These are phyloP conservation scores for Trametes villosa DNA, from an alignment of 768 basidiomycete genomes.

Conservation along the genomic window DNA sequence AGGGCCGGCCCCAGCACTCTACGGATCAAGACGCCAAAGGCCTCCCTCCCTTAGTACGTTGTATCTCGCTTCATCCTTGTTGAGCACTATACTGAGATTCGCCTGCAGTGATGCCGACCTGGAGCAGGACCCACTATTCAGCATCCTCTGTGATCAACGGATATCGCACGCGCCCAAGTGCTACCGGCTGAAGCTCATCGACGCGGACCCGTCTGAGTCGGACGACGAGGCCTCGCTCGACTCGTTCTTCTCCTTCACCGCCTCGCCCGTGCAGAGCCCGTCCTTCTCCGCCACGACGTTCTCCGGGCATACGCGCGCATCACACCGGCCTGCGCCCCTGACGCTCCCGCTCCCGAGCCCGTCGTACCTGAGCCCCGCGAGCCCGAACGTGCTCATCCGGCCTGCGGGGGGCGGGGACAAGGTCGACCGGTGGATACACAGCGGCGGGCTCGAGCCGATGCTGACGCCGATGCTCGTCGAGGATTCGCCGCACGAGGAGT, in stretches of 20 bases:
- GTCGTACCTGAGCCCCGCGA: slow-evolving; percentile 8
- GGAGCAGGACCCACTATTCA: slow-evolving; percentile 19
- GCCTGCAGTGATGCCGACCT: slow-evolving; percentile 15
- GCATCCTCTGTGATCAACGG: slow-evolving; percentile 4
- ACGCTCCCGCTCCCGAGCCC: slow-evolving; percentile 4
- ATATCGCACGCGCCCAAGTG: slow-evolving; percentile 12
- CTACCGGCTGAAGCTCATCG: slow-evolving; percentile 20
- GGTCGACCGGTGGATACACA: slow-evolving; percentile 22
- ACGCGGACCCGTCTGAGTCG: slow-evolving; percentile 10
- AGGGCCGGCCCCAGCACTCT: slow-evolving; percentile 11
- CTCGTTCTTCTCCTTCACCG: slow-evolving; percentile 29
- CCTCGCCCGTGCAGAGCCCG: slow-evolving; percentile 29
- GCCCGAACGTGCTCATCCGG: slow-evolving; percentile 15
- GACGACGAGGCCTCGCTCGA: slow-evolving; percentile 16
- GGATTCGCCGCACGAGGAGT: slow-evolving; percentile 16
- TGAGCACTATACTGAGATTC: neutral
- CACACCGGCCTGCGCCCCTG: slow-evolving; percentile 12
- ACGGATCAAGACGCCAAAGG: slow-evolving; percentile 15
- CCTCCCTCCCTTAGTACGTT: slow-evolving; percentile 20
- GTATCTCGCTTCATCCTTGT: neutral
- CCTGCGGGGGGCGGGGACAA: slow-evolving; percentile 10
- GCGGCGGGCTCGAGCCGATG: slow-evolving; percentile 18
- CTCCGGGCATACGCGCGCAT: slow-evolving; percentile 3
- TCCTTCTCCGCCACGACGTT: slow-evolving; percentile 20
- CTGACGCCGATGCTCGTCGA: slow-evolving; percentile 19